Evolutionary conservation across 495 filamentous ascomycete genomes (phyloP), one percentile per base, ranked within the genome.

Genomic region (Beverwykella pulmonaria): DNA sequence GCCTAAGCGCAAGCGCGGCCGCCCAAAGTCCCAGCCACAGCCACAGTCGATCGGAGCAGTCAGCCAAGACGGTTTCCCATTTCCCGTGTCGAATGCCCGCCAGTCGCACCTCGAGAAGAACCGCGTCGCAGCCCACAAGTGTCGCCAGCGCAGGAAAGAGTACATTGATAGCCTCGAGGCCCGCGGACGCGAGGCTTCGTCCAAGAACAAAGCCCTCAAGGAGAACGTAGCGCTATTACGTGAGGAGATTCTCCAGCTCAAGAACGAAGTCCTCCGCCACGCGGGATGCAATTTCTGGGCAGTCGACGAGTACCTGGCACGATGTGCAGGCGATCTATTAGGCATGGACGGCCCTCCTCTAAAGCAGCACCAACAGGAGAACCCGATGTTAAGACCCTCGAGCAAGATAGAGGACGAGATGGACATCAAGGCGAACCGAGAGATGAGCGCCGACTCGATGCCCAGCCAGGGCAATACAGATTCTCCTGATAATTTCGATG

Each of bases 71-170:
- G 61, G 52, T 49, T 48, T 60, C 26, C 67, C 57, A 2, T 22
- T 60, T 48, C 63, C 57, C 8, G 63, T 59, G 34, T 55, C 63
- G 0, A 59, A 49, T 0, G 64, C 57, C 32, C 76, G 76, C 41
- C 73, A 76, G 15, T 75, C 79, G 63, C 86, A 91, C 73, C 82
- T 94, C 27, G 90, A 94, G 71, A 85, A 90, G 25, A 96, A 96
- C 71, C 85, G 92, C 4, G 73, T 92, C 4, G 92, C 92, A 5
- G 92, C 92, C 0, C 91, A 85, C 76, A 96, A 95, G 70, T 95
- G 92, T 73, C 85, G 92, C 1, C 86, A 89, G 74, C 93, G 93
- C 81, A 93, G 94, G 77, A 95, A 93, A 73, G 84, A 87, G 50
- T 76, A 72, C 58, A 73, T 67, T 26, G 65, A 71, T 22, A 50